A percentile compares a stretch with the other conserved stretches of the same genome.
These are phyloP conservation scores for Moricandia moricandioides DNA, from an alignment of 345 rosid genomes.

Conservation along the genomic window DNA sequence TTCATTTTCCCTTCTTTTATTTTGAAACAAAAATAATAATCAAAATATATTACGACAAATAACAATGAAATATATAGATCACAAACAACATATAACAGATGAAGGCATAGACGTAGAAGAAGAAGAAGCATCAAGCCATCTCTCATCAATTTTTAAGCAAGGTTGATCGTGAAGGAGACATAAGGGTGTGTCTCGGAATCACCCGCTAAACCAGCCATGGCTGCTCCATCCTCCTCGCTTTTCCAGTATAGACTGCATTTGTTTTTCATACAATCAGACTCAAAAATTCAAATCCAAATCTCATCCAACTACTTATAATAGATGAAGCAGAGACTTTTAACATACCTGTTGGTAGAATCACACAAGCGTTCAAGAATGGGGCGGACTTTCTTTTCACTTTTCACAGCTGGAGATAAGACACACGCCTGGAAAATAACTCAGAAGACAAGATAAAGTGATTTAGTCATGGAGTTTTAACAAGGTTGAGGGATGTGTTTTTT, in stretches of 20 bases:
- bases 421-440: conserved; percentile 59
- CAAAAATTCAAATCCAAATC: background rate
- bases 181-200: conserved; percentile 83
- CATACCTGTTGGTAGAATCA: conserved; percentile 80
- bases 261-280: background rate
- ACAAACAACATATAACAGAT: conserved; percentile 37
- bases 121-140: conserved; percentile 30
- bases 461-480: background rate
- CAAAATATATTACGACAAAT: conserved; percentile 29
- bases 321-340: conserved; percentile 2
- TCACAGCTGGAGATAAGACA: conserved; percentile 75
- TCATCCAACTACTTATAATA: background rate
- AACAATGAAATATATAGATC: conserved; percentile 21
- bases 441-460: conserved; percentile 12
- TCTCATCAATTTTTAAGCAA: conserved; percentile 49
- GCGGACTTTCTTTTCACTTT: conserved; percentile 93
- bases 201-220: conserved; percentile 75
- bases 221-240: conserved; percentile 86
- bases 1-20: conserved; percentile 28
- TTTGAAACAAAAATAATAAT: conserved; percentile 2
- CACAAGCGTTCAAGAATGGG: conserved; percentile 79
- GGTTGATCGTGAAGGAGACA: conserved; percentile 91
- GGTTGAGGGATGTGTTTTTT: conserved; percentile 5
- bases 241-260: conserved; percentile 83
- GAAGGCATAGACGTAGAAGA: conserved; percentile 10